Evolutionary conservation across 1,284 basidiomycete genomes (phyloP), one percentile per base, ranked within the genome.

Genomic region (Irpex rosettiformis): DNA sequence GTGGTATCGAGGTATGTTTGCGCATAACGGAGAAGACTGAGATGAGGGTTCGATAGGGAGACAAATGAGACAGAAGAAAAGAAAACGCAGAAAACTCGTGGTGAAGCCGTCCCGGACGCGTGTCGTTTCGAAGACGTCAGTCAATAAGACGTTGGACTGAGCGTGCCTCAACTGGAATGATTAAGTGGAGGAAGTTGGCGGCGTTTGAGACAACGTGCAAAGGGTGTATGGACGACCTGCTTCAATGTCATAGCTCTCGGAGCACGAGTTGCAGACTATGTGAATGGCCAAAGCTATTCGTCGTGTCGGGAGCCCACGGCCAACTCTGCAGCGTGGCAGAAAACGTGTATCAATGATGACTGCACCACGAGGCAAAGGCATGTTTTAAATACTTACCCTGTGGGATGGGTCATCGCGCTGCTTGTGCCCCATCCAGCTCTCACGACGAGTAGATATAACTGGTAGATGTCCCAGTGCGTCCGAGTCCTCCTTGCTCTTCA

Each of bases 401-500:
- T 64, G 62, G 5, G 60, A 59, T 18, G 61, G 60, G 33, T 57
- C 60, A 43, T 62, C 62, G 40, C 62, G 58, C 52, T 58, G 57
- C 29, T 57, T 56, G 58, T 64, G 62, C 16, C 48, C 56, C 62
- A 60, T 59, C 62, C 62, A 64, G 51, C 58, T 59, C 60, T 61
- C 54, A 24, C 62, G 58, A 24, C 58, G 60, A n/a, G 33, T 47
- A 27, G 58, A 47, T 7, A 52, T 48, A 13, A 37, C 40, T 16
- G 55, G 16, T 7, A 55, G 45, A 33, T 66, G 59, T 8, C 10
- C 54, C 25, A 8, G 24, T 28, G 66, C 68, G 52, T 69, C 70
- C 10, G 66, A 57, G 53, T 68, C 68, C 51, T 69, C 67, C 61
- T 64, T 69, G 62, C 65, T 66, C 59, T 64, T 66, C 59, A 68